phyloP scores from a whole-genome alignment of 208 protist genomes.

The Strigomonas culicis region DNA sequence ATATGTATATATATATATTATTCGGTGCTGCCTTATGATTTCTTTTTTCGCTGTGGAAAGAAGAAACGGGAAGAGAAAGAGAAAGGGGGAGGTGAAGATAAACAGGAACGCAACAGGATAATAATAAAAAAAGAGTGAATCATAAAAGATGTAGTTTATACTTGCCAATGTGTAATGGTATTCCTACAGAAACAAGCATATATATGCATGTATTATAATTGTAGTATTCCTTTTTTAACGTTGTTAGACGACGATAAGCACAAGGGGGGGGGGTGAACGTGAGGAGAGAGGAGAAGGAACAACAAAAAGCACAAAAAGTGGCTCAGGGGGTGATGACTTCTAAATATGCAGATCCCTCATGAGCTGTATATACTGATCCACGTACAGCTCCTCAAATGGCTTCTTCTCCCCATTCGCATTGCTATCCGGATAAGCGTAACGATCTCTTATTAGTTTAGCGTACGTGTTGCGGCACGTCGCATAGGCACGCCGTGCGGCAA shows the following conservation, averaged over 20 bases:
- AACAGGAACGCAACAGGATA: neutral
- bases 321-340: neutral
- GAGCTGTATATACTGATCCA: constrained; percentile 30
- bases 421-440: too few relatives aligned
- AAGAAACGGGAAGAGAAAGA: neutral
- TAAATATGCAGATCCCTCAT: constrained; percentile 3
- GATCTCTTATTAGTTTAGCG: neutral
- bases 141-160: too few relatives aligned
- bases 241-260: too few relatives aligned
- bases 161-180: too few relatives aligned
- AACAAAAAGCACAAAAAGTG: neutral
- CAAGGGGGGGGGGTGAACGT: neutral
- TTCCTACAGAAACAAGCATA: too few relatives aligned
- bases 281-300: neutral
- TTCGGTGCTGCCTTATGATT: too few relatives aligned
- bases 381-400: constrained; percentile 24
- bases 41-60: too few relatives aligned
- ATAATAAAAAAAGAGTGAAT: neutral
- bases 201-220: too few relatives aligned
- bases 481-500: too few relatives aligned
- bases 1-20: too few relatives aligned
- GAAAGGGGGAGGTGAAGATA: neutral
- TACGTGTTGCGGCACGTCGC: neutral
- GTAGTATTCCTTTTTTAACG: too few relatives aligned
- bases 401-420: too few relatives aligned